Base-by-base conservation (phyloP, 1,139 yeast species). In the Pichia sp. region DNA sequence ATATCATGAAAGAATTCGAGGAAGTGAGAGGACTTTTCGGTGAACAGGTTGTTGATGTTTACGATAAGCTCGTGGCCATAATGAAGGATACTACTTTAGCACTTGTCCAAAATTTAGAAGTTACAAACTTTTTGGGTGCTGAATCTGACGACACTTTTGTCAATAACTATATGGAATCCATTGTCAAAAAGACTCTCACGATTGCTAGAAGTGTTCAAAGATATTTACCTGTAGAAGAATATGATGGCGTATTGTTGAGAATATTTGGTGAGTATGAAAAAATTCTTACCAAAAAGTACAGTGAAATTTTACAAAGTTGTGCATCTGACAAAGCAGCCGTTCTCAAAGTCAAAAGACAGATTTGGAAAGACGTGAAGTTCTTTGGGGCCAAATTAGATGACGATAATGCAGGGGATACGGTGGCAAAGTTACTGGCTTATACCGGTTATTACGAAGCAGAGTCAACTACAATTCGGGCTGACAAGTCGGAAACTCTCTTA, bases 1-100 rank as follows among this genome's bases (percentile, higher is more conserved):
- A 21, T 30, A 46, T 53, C 3, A 51, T 44, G 36, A 57, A 51
- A 4, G 80, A 74, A 26, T 70, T 80, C 53, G 72, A 70, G 22
- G 64, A 61, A 28, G 65, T 70, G 4, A 57, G 58, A 26, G 59
- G 62, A 18, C 61, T 66, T 46, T 78, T 78, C 61, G 73, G 72
- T 50, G 85, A 81, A 52, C 93, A 86, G 60, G 85, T 83, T 56
- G 74, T 72, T 51, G 88, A 85, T 58, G 74, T 87, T n/a, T 80
- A 82, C 56, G 71, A 78, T 39, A 85, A 86, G 65, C 74, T 87
- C 52, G 79, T 85, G 25, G 75, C 85, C 1, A 78, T 86, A 34
- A 85, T 86, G 91, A 74, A 76, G 48, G 93, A 85, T 57, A 76
- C 89, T 54, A 78, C 85, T 3, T 59, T 28, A 12, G 22, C 52